Conservation (phyloP, 192 early-diverging fungal genomes). For the Mortierella claussenii region DNA sequence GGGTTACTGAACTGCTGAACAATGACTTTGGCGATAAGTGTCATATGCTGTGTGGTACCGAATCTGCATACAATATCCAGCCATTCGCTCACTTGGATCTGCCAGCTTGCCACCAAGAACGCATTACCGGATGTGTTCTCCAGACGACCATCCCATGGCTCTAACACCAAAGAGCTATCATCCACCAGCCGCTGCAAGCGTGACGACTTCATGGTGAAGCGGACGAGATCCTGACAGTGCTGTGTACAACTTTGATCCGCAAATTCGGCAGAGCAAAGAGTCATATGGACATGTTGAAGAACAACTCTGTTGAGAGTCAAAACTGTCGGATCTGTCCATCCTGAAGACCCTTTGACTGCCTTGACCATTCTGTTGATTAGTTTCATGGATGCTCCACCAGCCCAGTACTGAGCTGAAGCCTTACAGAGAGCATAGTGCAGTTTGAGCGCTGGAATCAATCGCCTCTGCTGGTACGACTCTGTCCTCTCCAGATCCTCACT, state of each 20-base stretch:
- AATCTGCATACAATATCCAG: slow-evolving; percentile 55
- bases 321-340: slow-evolving; percentile 25
- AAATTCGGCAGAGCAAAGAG: slow-evolving; percentile 15
- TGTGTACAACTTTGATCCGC: slow-evolving; percentile 9
- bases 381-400: slow-evolving; percentile 5
- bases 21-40: slow-evolving; percentile 42
- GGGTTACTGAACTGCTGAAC: slow-evolving; percentile 26
- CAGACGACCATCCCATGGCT: slow-evolving; percentile 29
- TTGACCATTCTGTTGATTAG: slow-evolving; percentile 16
- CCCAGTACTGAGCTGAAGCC: slow-evolving; percentile 40
- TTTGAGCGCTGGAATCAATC: slow-evolving; percentile 27
- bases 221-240: slow-evolving; percentile 19
- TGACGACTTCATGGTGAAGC: slow-evolving; percentile 35
- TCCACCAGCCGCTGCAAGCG: slow-evolving; percentile 15
- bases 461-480: slow-evolving; percentile 8
- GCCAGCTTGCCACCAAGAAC: slow-evolving; percentile 58
- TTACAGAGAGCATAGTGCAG: slow-evolving; percentile 36
- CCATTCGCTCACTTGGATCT: slow-evolving; percentile 64
- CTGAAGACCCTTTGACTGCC: slow-evolving; percentile 15
- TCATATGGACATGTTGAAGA: slow-evolving; percentile 39
- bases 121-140: slow-evolving; percentile 10
- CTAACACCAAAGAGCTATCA: not conserved
- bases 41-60: slow-evolving; percentile 33
- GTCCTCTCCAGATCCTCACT: not conserved
- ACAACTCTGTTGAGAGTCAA: slow-evolving; percentile 36